Base-by-base conservation (phyloP, 345 rosid genomes). In the Populus euphratica region DNA sequence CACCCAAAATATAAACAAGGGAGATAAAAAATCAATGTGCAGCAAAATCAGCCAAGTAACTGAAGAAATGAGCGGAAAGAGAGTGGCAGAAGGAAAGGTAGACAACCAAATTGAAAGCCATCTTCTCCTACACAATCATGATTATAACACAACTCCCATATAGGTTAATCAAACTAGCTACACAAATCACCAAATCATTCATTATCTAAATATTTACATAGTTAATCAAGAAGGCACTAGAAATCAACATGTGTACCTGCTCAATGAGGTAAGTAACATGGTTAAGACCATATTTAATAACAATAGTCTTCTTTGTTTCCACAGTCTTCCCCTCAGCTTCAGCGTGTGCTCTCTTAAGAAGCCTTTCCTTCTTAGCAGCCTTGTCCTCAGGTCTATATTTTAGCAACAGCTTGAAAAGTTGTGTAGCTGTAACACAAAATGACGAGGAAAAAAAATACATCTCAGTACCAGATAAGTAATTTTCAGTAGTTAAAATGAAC, bases 271-370 rank as follows among this genome's bases (percentile, higher is more conserved):
- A 90, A 16, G 93, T 90, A 13, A 88, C 87, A 73, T 90, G 93
- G 81, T 90, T 90, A 23, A 90, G 88, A n/a, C 91, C 93, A 52
- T 90, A 90, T 80, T 90, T 90, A 43, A 90, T 90, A 21, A 88
- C 88, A 83, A 90, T 86, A 7, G 90, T 92, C 82, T 90, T 87
- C 81, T 85, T 88, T 2, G 86, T 66, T 79, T 88, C 92, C 0
- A 77, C 72, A 17, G 82, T 35, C 56, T 89, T 90, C 25, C 92
- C 92, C 67, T 87, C 90, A 62, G 90, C 85, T 82, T 86, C 92
- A 18, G 89, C 88, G 73, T 89, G 86, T 27, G 92, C 94, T 78
- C 65, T 88, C 56, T 83, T 84, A 49, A 87, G 63, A 29, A 87
- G 90, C 23, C 89, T 76, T 54, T 89, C 88, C 85, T 88, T 87